A percentile compares a stretch with the other conserved stretches of the same genome.
phyloP scores from a whole-genome alignment of 805 yeast genomes.

The Saccharomyces mikatae region DNA sequence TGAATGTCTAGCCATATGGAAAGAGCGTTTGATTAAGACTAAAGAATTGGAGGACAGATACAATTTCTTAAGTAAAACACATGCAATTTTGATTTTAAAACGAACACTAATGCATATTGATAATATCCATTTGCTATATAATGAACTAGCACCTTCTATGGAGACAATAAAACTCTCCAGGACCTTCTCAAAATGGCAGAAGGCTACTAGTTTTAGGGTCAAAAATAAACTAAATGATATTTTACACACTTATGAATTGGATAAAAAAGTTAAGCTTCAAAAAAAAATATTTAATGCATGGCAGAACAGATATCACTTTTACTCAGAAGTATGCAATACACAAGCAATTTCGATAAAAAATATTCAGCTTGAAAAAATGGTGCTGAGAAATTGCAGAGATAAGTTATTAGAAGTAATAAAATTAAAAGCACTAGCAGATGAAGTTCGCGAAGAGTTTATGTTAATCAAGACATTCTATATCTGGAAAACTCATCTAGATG shows the following conservation, averaged over 20 bases:
- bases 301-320: neutral
- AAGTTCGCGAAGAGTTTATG: constrained; percentile 18
- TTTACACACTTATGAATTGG: neutral
- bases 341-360: neutral
- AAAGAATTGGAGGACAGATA: neutral
- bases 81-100: neutral
- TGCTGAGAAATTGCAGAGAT: neutral
- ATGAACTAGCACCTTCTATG: neutral
- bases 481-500: constrained; percentile 13
- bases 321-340: neutral
- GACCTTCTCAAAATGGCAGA: neutral
- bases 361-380: neutral
- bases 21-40: neutral
- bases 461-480: constrained; percentile 19
- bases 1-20: neutral
- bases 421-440: constrained; percentile 9
- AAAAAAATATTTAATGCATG: neutral
- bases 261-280: neutral
- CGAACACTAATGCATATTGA: neutral
- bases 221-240: neutral
- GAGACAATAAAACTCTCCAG: neutral
- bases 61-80: neutral
- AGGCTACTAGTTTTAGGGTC: neutral
- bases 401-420: neutral
- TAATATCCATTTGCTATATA: neutral